A percentile compares a stretch with the other conserved stretches of the same genome.
Evolutionary conservation across 2,329 filamentous ascomycete species (phyloP).

Genomic region (Fusarium pseudoanthophilum): DNA sequence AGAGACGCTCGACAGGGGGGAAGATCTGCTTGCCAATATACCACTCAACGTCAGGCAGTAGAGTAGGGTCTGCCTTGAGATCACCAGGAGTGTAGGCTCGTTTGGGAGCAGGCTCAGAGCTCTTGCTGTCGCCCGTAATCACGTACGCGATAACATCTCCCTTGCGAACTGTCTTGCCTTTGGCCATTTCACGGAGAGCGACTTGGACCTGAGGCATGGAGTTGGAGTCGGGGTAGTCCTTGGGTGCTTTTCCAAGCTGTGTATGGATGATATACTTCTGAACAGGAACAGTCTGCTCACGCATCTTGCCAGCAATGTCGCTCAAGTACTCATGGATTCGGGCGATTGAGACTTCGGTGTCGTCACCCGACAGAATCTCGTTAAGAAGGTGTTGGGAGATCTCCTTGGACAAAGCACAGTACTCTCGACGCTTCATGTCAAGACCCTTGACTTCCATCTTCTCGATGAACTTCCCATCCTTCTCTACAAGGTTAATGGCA

Average conservation of each 20-base stretch:
- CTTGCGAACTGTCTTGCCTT: conserved; percentile 87
- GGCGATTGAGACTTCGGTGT: conserved; percentile 85
- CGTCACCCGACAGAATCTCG: conserved; percentile 93
- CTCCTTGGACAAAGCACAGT: conserved; percentile 94
- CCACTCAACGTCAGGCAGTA: conserved; percentile 94
- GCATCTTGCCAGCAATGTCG: conserved; percentile 87
- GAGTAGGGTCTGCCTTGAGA: conserved; percentile 76
- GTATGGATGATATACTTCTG: conserved; percentile 98
- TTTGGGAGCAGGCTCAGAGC: conserved; percentile 80
- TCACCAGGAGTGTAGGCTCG: conserved; percentile 90
- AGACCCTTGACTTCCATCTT: conserved; percentile 98
- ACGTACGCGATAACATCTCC: conserved; percentile 98
- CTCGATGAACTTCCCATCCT: conserved; percentile 89
- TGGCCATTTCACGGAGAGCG: conserved; percentile 85
- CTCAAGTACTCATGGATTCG: conserved; percentile 94
- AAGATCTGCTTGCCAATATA: conserved; percentile 99
- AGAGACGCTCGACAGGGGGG: conserved; percentile 96
- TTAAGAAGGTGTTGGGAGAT: conserved; percentile 91
- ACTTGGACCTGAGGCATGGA: conserved; percentile 98
- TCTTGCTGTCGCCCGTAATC: conserved; percentile 79
- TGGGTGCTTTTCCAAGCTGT: conserved; percentile 92
- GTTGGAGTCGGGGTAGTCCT: conserved; percentile 93
- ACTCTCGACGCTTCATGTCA: conserved; percentile 97
- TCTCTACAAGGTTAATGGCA: conserved; percentile 90
- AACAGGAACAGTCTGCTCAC: conserved; percentile 76